Percentiles rank a stretch among this genome's conserved stretches.
phyloP scores from a whole-genome alignment of 331 rosid genomes.

The Pyrus hybrid region DNA sequence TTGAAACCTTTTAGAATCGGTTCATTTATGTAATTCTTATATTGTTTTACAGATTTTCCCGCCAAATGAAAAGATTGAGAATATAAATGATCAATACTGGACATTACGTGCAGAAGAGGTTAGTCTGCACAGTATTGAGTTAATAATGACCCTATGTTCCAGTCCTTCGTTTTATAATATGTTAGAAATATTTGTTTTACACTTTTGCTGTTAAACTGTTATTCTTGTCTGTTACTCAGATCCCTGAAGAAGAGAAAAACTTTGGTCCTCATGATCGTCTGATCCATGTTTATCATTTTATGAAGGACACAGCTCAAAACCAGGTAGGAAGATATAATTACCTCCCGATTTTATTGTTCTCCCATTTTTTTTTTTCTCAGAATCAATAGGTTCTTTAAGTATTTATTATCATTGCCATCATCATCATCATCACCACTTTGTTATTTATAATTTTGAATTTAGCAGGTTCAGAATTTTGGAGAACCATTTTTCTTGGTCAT shows the following conservation, averaged over 20 bases:
- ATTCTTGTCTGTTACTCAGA: conserved; percentile 26
- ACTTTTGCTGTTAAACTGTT: neutral
- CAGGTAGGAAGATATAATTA: conserved; percentile 31
- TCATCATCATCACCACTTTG: neutral
- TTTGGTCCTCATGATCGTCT: conserved; percentile 65
- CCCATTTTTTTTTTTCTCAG: conserved; percentile 4
- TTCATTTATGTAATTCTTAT: neutral
- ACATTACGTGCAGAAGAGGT: conserved; percentile 79
- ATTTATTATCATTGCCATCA: neutral
- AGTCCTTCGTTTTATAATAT: neutral
- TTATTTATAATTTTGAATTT: conserved; percentile 11
- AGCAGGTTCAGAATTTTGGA: conserved; percentile 90
- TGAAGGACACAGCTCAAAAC: conserved; percentile 61
- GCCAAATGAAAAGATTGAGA: conserved; percentile 65
- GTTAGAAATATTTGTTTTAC: neutral
- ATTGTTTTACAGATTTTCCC: conserved; percentile 53
- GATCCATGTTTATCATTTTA: conserved; percentile 87
- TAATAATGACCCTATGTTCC: neutral
- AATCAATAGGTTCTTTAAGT: too few relatives aligned
- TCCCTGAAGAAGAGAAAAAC: conserved; percentile 85
- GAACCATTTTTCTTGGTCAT: conserved; percentile 87
- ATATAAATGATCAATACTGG: conserved; percentile 95
- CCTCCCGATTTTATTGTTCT: neutral
- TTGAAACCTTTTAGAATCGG: neutral
- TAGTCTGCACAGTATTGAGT: neutral